Base-by-base conservation (phyloP, 257 asterid species). In the Perilla frutescens region DNA sequence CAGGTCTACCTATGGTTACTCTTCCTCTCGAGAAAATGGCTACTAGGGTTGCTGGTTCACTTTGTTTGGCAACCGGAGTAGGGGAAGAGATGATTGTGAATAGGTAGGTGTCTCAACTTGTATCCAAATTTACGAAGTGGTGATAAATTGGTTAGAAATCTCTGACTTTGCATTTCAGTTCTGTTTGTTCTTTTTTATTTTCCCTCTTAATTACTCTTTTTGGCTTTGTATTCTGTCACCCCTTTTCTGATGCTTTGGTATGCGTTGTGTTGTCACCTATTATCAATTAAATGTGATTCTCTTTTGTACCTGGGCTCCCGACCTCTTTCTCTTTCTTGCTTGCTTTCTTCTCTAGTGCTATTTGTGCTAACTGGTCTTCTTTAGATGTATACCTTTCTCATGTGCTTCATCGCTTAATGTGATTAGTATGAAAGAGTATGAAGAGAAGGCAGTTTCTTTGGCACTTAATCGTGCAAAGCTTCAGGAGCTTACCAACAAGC, bases 11-110 rank as follows among this genome's bases (percentile, higher is more conserved):
- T 13, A 89, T 95, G 93, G 62, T 95, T 59, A 95, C 99, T 54
- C 96, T 95, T 76, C 96, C 99, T 58, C 97, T 95, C 10, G 98
- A 95, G 93, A 95, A 95, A 77, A 95, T 95, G 99, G 99, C 99
- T 31, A 95, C 99, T 32, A 83, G 99, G 79, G 99, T 95, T 69
- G 99, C 99, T 78, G 99, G 98, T 72, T 95, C 99, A 59, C 84
- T 95, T 77, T 92, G 98, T 80, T 82, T 95, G 87, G 99, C 99
- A 59, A 95, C 98, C 26, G 99, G 98, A 76, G 84, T 92, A 49
- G 99, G 99, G 60, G 94, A 89, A 51, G 97, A 95, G 83, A 95
- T 95, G 99, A 90, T 95, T 71, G 99, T 92, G 79, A 77, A 81
- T 73, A 90, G 93, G 99, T 90, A 75, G 9, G 81, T 63, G 43